Evolutionary conservation across 2,329 filamentous ascomycete species (phyloP).

Genomic region (Penicillium fuscoglaucum): DNA sequence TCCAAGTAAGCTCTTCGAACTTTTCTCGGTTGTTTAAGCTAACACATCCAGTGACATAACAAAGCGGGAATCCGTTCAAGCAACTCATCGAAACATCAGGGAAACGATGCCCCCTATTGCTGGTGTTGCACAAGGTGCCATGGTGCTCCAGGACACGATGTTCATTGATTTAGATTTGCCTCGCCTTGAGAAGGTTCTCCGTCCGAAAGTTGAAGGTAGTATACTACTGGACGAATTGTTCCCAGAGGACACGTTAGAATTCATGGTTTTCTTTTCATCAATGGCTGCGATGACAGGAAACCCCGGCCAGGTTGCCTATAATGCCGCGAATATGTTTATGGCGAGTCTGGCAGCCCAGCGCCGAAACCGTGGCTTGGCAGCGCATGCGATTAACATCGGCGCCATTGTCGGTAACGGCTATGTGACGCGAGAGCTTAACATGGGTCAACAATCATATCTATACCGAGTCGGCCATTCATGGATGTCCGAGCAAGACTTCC

Average conservation of each 20-base stretch:
- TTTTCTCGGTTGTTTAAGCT: neutral
- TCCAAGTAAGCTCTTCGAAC: conserved; percentile 13
- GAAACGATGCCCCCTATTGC: conserved; percentile 37
- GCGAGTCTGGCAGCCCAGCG: conserved; percentile 30
- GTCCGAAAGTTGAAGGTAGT: conserved; percentile 36
- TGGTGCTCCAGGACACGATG: conserved; percentile 33
- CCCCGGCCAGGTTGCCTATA: conserved; percentile 39
- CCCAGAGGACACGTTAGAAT: conserved; percentile 39
- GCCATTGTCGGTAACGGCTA: conserved; percentile 23
- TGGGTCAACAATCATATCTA: conserved; percentile 26
- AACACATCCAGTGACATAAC: conserved; percentile 21
- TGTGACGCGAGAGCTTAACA: conserved; percentile 22
- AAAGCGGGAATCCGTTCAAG: conserved; percentile 25
- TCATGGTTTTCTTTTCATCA: conserved; percentile 48
- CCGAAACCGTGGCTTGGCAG: conserved; percentile 16
- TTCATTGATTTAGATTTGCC: conserved; percentile 30
- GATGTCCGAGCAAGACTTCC: conserved; percentile 36
- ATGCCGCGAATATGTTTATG: conserved; percentile 43
- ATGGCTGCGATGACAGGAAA: conserved; percentile 38
- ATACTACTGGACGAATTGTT: conserved; percentile 24
- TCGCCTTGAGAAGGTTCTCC: conserved; percentile 33
- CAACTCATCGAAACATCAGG: conserved; percentile 26
- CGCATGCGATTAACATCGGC: conserved; percentile 25
- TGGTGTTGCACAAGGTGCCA: conserved; percentile 41
- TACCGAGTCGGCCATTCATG: conserved; percentile 24